Conservation (phyloP, 2,329 filamentous ascomycete species). For the Colletotrichum navitas region DNA sequence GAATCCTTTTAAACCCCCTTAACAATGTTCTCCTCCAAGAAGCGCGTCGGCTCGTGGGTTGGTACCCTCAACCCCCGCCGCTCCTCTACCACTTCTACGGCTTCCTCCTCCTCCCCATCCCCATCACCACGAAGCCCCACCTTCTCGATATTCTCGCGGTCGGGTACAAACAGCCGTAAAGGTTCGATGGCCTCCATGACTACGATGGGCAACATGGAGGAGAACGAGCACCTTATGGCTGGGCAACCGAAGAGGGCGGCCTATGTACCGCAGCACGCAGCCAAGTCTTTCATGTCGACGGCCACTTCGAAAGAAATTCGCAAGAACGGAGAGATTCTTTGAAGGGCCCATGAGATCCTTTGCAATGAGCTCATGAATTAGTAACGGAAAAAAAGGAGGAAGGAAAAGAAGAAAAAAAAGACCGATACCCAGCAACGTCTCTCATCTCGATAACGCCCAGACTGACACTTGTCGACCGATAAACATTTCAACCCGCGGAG, state of each 20-base stretch:
- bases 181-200: constrained; percentile 26
- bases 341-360: constrained; percentile 1
- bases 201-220: constrained; percentile 17
- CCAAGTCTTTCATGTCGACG: constrained; percentile 56
- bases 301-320: constrained; percentile 56
- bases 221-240: constrained; percentile 32
- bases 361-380: background rate
- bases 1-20: constrained; percentile 19
- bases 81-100: constrained; percentile 20
- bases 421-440: constrained; percentile 12
- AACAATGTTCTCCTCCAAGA: constrained; percentile 38
- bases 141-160: constrained; percentile 6
- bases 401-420: background rate
- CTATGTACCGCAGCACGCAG: constrained; percentile 56
- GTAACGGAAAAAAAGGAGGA: background rate
- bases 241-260: constrained; percentile 27
- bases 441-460: background rate
- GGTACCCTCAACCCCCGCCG: constrained; percentile 34
- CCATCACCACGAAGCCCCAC: constrained; percentile 17
- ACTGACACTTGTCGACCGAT: background rate
- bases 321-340: constrained; percentile 52
- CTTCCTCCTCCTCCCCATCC: constrained; percentile 13
- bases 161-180: constrained; percentile 15
- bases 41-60: constrained; percentile 37
- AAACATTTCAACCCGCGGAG: background rate